phyloP scores from a whole-genome alignment of 768 basidiomycete species.

The Mycena olivaceomarginata region DNA sequence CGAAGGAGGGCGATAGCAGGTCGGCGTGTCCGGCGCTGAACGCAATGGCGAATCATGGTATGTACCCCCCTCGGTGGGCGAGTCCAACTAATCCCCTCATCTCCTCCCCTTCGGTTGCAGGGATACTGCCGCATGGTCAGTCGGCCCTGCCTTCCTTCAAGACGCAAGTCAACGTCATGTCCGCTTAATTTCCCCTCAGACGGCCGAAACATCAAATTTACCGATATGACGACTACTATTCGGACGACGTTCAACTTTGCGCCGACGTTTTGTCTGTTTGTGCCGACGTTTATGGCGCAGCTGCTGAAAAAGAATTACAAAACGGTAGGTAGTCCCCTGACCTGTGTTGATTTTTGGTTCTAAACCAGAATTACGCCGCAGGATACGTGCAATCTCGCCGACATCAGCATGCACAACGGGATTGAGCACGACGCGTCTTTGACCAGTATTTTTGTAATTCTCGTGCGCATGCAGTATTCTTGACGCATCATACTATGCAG shows the following conservation, averaged over 20 bases:
- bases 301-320: slow-evolving; percentile 75
- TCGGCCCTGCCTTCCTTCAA: background rate
- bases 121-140: slow-evolving; percentile 71
- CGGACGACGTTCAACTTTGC: slow-evolving; percentile 82
- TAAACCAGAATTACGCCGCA: slow-evolving; percentile 23
- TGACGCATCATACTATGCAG: slow-evolving; percentile 54
- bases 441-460: slow-evolving; percentile 65
- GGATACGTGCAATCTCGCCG: slow-evolving; percentile 79
- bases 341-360: no score
- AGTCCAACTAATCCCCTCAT: background rate
- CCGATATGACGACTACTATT: slow-evolving; percentile 64
- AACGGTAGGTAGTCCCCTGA: slow-evolving; percentile 44
- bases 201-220: slow-evolving; percentile 83
- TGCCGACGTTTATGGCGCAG: slow-evolving; percentile 75
- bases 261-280: slow-evolving; percentile 80
- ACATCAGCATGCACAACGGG: slow-evolving; percentile 84
- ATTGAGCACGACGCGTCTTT: slow-evolving; percentile 85
- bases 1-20: slow-evolving; percentile 79
- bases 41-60: slow-evolving; percentile 90
- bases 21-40: slow-evolving; percentile 87
- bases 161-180: background rate
- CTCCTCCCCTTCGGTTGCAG: slow-evolving; percentile 35
- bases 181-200: slow-evolving; percentile 48
- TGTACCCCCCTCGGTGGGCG: background rate
- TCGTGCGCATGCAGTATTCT: no score